Conservation (phyloP, 768 basidiomycete genomes). For the Butyriboletus loyo region DNA sequence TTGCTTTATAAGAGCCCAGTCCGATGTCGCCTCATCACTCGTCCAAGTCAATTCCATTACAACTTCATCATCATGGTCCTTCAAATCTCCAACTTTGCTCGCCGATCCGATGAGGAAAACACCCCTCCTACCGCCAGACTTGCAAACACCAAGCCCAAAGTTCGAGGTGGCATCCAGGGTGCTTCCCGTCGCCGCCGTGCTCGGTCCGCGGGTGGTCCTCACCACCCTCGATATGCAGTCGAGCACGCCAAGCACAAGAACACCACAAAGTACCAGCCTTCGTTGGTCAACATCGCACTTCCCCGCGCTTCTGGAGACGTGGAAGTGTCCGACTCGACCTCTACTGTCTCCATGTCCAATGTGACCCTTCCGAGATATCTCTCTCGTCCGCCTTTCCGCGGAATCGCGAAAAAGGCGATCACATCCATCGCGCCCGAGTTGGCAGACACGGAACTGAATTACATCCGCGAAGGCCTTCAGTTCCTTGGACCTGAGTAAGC, state of each 20-base stretch:
- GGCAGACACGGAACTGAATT: constrained; percentile 19
- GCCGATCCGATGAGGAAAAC: constrained; percentile 32
- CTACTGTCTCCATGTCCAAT: constrained; percentile 4
- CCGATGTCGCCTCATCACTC: constrained; percentile 1
- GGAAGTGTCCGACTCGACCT: neutral
- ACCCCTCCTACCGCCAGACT: constrained; percentile 24
- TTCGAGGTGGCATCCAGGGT: constrained; percentile 30
- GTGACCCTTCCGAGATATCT: constrained; percentile 25
- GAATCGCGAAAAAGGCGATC: constrained; percentile 14
- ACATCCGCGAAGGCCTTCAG: constrained; percentile 28
- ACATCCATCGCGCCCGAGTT: constrained; percentile 26
- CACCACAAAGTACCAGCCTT: constrained; percentile 7
- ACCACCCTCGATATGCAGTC: constrained; percentile 33
- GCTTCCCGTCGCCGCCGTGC: constrained; percentile 41
- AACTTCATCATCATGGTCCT: constrained; percentile 24
- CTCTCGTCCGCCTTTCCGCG: constrained; percentile 17
- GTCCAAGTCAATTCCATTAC: neutral
- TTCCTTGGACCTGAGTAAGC: constrained; percentile 30
- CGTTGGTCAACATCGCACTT: constrained; percentile 30
- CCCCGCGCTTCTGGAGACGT: constrained; percentile 15
- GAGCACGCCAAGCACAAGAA: constrained; percentile 40
- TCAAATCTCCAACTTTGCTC: constrained; percentile 20
- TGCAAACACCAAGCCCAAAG: constrained; percentile 11
- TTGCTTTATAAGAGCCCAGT: constrained; percentile 25
- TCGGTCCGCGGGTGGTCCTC: constrained; percentile 28